A percentile compares a stretch with the other conserved stretches of the same genome.
Conservation (phyloP, 2,329 filamentous ascomycete genomes). For the Xylaria sp. region DNA sequence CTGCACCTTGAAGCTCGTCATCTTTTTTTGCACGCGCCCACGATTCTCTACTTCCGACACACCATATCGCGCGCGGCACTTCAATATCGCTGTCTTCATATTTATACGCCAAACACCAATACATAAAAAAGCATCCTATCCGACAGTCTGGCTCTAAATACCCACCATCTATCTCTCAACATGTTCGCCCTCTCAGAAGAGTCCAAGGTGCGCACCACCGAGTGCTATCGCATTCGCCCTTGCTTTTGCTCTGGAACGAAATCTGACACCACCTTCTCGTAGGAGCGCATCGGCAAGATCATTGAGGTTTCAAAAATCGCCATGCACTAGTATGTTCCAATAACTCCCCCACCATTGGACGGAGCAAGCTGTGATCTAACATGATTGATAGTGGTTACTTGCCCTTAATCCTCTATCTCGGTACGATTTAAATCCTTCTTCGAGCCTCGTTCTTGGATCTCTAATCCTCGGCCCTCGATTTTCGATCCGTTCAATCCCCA, state of each 20-base stretch:
- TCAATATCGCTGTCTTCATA: background rate
- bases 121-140: background rate
- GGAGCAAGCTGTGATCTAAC: background rate
- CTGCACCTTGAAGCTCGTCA: conserved; percentile 31
- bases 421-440: background rate
- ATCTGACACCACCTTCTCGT: conserved; percentile 33
- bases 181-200: conserved; percentile 88
- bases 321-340: conserved; percentile 86
- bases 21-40: conserved; percentile 10
- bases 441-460: background rate
- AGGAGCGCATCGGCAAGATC: conserved; percentile 98
- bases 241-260: conserved; percentile 29
- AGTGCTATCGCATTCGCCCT: background rate
- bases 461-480: background rate
- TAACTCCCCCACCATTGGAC: background rate
- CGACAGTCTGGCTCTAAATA: background rate
- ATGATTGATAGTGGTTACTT: conserved; percentile 80
- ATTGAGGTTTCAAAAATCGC: conserved; percentile 94
- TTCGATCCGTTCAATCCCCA: conserved; percentile 15
- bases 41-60: background rate
- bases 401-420: conserved; percentile 58
- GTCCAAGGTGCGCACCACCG: conserved; percentile 78
- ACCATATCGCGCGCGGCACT: background rate
- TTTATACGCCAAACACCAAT: too few species aligned
- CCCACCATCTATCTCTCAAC: conserved; percentile 46